Evolutionary conservation across 179 eudicot genomes (phyloP).

Genomic region (Dionaea muscipula): DNA sequence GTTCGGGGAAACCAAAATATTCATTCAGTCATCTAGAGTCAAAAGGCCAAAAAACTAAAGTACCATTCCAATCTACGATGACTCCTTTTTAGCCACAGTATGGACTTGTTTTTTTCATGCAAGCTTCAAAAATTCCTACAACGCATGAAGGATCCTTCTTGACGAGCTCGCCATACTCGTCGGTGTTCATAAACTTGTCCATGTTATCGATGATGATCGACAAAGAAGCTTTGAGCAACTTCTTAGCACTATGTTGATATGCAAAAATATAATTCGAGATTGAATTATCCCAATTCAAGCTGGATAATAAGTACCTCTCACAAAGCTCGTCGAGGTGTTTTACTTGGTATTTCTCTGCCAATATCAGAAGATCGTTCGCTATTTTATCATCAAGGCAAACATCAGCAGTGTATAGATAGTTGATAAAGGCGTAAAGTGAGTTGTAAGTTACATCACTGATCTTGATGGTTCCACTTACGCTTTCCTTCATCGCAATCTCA

Average conservation of each 20-base stretch:
- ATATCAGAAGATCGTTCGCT: constrained; percentile 57
- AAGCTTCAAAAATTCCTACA: constrained; percentile 66
- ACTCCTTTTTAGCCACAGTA: constrained; percentile 49
- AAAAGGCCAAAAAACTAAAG: no score
- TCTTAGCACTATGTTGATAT: constrained; percentile 60
- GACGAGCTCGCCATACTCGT: constrained; percentile 62
- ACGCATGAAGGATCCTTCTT: constrained; percentile 68
- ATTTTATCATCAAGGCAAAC: constrained; percentile 62
- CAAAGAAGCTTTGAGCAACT: constrained; percentile 47
- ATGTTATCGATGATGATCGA: constrained; percentile 61
- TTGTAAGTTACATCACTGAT: constrained; percentile 66
- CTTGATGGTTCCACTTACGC: constrained; percentile 70
- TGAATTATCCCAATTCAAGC: constrained; percentile 58
- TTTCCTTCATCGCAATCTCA: constrained; percentile 75
- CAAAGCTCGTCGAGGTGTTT: constrained; percentile 61
- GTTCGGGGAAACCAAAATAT: no score
- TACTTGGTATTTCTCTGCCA: constrained; percentile 77
- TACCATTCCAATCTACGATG: no score
- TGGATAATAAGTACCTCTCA: constrained; percentile 62
- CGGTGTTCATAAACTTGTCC: constrained; percentile 44
- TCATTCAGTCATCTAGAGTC: no score
- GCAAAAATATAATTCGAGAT: constrained; percentile 51
- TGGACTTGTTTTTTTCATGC: constrained; percentile 58
- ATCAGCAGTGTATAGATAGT: constrained; percentile 74
- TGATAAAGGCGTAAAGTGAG: constrained; percentile 54